Evolutionary conservation across 1,284 basidiomycete genomes (phyloP), one percentile per base, ranked within the genome.

Genomic region (Peniophora sp.): DNA sequence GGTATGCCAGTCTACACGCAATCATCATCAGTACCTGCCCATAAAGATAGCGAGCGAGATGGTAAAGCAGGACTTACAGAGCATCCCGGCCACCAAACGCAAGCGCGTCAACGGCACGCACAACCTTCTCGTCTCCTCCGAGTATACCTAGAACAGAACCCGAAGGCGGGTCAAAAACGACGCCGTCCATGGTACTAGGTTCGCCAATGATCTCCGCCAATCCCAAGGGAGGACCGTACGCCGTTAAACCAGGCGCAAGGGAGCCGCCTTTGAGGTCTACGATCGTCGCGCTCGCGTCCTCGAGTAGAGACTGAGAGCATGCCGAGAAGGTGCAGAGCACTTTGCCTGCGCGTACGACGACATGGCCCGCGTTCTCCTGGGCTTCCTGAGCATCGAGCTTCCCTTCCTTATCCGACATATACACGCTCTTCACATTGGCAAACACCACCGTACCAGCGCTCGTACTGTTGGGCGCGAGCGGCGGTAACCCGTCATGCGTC

Each of bases 401-500:
- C 17, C 32, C 39, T 47, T 48, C 20, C 48, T 50, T 3, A 47
- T 50, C 11, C 51, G 44, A 16, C 16, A 22, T 8, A n/a, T 45
- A 41, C n/a, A 45, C 23, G 44, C n/a, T 20, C 23, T 45, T 66
- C 22, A 87, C 75, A 56, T 84, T 83, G 16, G 68, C 72, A 64
- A 87, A 83, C n/a, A 82, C 62, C 8, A 84, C 68, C 3, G 68
- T 63, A 47, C 69, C 68, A 20, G 64, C 59, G 36, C 60, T 64
- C 24, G 66, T 58, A 24, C 63, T 67, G 43, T 58, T 64, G 0
- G 76, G 63, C 17, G 62, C 63, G 32, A 89, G 66, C 14, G 85
- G 83, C 19, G 83, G 85, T 1, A 89, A 70, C 2, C 85, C 85
- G 45, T 86, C 78, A 54, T 78, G 78, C 60, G 78, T 63, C n/a